Conservation (phyloP, 1,139 yeast genomes). For the Yamadazyma trypodendri region DNA sequence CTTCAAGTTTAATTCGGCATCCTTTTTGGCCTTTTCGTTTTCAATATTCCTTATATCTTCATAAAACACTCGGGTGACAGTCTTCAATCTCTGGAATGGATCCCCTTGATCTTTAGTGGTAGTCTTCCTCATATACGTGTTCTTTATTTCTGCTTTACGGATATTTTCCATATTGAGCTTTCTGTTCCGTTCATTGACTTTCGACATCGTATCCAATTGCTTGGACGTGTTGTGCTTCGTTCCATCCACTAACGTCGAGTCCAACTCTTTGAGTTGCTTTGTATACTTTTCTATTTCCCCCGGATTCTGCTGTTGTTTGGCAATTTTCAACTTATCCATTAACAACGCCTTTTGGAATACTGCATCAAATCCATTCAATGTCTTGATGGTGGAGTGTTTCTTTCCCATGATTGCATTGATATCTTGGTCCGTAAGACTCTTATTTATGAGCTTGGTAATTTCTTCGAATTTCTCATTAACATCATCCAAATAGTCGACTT, state of each 20-base stretch:
- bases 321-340: slow-evolving; percentile 74
- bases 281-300: slow-evolving; percentile 54
- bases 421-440: slow-evolving; percentile 70
- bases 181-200: slow-evolving; percentile 79
- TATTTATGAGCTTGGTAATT: slow-evolving; percentile 57
- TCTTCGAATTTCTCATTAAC: slow-evolving; percentile 66
- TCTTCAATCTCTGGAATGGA: slow-evolving; percentile 88
- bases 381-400: slow-evolving; percentile 57
- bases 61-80: slow-evolving; percentile 82
- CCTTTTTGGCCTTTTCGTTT: slow-evolving; percentile 44
- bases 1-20: slow-evolving; percentile 37
- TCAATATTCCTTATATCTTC: slow-evolving; percentile 46
- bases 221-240: slow-evolving; percentile 21
- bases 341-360: slow-evolving; percentile 74
- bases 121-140: slow-evolving; percentile 56
- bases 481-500: slow-evolving; percentile 63
- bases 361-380: slow-evolving; percentile 60
- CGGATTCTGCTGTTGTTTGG: slow-evolving; percentile 62
- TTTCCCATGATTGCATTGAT: slow-evolving; percentile 73
- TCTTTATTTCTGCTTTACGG: slow-evolving; percentile 74
- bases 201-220: slow-evolving; percentile 45
- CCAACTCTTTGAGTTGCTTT: slow-evolving; percentile 33
- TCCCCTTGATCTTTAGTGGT: slow-evolving; percentile 56
- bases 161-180: slow-evolving; percentile 74
- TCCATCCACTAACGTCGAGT: slow-evolving; percentile 26